Evolutionary conservation across 2,329 filamentous ascomycete species (phyloP).

Genomic region (Cyclaneusma minus): DNA sequence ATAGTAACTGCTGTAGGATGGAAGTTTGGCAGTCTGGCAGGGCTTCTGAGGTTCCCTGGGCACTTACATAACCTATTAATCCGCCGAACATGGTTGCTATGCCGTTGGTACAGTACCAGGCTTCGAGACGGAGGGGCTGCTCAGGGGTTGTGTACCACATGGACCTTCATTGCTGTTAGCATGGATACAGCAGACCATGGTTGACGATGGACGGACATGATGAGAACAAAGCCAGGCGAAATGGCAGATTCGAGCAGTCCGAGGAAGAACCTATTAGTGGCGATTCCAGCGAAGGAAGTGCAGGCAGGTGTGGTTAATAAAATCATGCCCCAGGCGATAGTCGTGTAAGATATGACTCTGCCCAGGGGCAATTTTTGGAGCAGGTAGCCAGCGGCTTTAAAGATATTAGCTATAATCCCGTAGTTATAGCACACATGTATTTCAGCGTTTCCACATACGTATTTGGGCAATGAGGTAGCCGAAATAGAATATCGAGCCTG

Average conservation of each 20-base stretch:
- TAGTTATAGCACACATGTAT: too few species aligned
- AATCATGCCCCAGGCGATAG: conserved; percentile 31
- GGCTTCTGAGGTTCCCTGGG: too few species aligned
- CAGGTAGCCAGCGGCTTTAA: conserved; percentile 23
- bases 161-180: conserved; percentile 36
- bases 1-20: not conserved
- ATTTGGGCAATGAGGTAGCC: conserved; percentile 30
- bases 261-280: conserved; percentile 48
- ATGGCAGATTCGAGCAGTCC: conserved; percentile 50
- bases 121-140: conserved; percentile 34
- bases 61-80: conserved; percentile 15
- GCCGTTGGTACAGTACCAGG: conserved; percentile 41
- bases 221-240: conserved; percentile 47
- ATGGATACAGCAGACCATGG: conserved; percentile 1
- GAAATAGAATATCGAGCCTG: conserved; percentile 34
- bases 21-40: too few species aligned
- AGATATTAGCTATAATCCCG: conserved; percentile 7
- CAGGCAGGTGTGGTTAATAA: conserved; percentile 32
- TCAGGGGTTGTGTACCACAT: conserved; percentile 26
- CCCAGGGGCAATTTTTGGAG: conserved; percentile 31
- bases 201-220: conserved; percentile 38
- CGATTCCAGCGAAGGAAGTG: conserved; percentile 40
- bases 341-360: conserved; percentile 28
- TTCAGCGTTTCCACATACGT: too few species aligned
- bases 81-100: conserved; percentile 47